Base-by-base conservation (phyloP, 352 stramenopile genomes). In the Plasmopara viticola region DNA sequence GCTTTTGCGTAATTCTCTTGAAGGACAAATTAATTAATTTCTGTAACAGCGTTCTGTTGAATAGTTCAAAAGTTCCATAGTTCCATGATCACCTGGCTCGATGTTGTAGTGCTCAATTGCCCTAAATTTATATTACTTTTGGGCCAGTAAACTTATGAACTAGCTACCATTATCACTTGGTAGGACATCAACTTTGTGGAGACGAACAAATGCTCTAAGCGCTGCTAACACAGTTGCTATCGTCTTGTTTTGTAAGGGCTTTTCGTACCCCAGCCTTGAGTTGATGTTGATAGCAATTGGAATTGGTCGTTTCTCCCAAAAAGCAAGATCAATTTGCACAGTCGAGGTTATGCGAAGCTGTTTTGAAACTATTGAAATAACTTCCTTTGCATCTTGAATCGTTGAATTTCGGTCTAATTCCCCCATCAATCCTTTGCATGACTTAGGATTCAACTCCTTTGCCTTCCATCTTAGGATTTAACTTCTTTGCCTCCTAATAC, bases 191-290 rank as follows among this genome's bases (percentile, higher is more conserved):
- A 46, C 18, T 31, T 30, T 30, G 13, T 46, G 40, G 12, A 33
- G 5, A n/a, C 18, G 40, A 72, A 20, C 29, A 81, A 46, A 46
- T 4, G 40, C 40, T 46, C 33, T 46, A 46, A 46, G 40, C 40
- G 15, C 40, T 46, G 17, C 40, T 46, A 46, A 46, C 40, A 33
- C 51, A 9, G 47, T 59, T 44, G 29, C n/a, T 28, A 51, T 63
- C 17, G 43, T 61, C 47, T 74, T 77, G 56, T 76, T 68, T 43
- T 35, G 20, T 38, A 77, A 51, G 1, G 73, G 6, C 37, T 69
- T 70, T n/a, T 57, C 65, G 33, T 64, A 75, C n/a, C 65, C 69
- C 5, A 74, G 33, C 18, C 60, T 57, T 20, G 51, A 66, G 43
- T 73, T 72, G 29, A 74, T 73, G 43, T 77, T 77, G 45, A 77